Evolutionary conservation across 108 stramenopile species (phyloP).

Genomic region (Epithemia pelagica): DNA sequence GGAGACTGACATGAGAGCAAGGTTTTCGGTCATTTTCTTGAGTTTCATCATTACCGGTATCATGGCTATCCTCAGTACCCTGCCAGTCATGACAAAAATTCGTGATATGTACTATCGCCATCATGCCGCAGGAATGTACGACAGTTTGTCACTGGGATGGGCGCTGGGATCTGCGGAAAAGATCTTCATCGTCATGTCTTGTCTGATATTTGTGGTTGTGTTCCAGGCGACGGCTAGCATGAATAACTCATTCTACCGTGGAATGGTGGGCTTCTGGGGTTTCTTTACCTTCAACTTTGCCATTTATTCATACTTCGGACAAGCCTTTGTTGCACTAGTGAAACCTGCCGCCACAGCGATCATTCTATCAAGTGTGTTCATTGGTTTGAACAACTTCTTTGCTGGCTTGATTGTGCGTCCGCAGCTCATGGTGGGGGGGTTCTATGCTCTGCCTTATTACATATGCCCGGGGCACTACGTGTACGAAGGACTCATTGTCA

Average conservation of each 20-base stretch:
- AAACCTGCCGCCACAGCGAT: conserved; percentile 46
- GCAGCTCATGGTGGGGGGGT: conserved; percentile 39
- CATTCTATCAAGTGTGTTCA: conserved; percentile 59
- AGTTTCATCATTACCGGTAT: conserved; percentile 61
- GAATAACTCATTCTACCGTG: background rate
- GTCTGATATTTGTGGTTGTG: conserved; percentile 9
- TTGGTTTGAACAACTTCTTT: conserved; percentile 75
- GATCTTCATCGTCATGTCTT: conserved; percentile 31
- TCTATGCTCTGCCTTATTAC: conserved; percentile 47
- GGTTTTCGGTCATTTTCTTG: conserved; percentile 32
- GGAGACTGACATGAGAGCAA: conserved; percentile 30
- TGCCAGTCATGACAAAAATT: conserved; percentile 64
- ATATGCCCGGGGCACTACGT: conserved; percentile 73
- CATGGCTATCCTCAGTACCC: conserved; percentile 36
- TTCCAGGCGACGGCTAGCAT: background rate
- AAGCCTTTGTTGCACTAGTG: conserved; percentile 69
- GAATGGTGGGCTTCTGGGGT: conserved; percentile 20
- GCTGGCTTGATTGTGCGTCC: conserved; percentile 67
- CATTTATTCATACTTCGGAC: conserved; percentile 70
- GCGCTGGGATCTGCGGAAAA: conserved; percentile 59
- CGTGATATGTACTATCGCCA: conserved; percentile 72
- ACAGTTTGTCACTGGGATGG: conserved; percentile 41
- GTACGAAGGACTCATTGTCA: conserved; percentile 58
- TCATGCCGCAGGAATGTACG: conserved; percentile 63
- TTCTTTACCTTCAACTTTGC: conserved; percentile 70